Evolutionary conservation across 148 eudicot species (phyloP), one percentile per base, ranked within the genome.

Genomic region (Suaeda aralocaspica): DNA sequence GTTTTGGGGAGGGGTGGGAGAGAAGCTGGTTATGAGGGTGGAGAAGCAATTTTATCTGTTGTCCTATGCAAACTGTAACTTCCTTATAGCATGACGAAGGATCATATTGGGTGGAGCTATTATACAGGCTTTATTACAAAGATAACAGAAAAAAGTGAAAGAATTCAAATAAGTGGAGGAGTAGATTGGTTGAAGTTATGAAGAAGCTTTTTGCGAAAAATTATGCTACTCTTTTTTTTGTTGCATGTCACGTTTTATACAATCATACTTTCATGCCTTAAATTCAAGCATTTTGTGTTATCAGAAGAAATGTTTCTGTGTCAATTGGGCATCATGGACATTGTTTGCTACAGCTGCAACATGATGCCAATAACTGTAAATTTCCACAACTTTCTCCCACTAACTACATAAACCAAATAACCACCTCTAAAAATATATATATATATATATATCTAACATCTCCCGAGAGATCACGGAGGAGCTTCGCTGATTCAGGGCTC

Each of bases 391-490:
- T 36, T n/a, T n/a, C n/a, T n/a, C n/a, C n/a, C n/a, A n/a, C n/a
- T n/a, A n/a, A n/a, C n/a, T n/a, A n/a, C n/a, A n/a, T n/a, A n/a
- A n/a, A n/a, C n/a, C n/a, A n/a, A n/a, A n/a, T n/a, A n/a, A n/a
- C n/a, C n/a, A n/a, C n/a, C n/a, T n/a, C n/a, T n/a, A n/a, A n/a
- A n/a, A n/a, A n/a, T n/a, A n/a, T n/a, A n/a, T n/a, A n/a, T n/a
- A n/a, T n/a, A n/a, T n/a, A n/a, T n/a, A n/a, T n/a, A n/a, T n/a
- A n/a, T n/a, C n/a, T 84, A 55, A 77, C 86, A 70, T 91, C 96
- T 66, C 97, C 99, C 29, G 74, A 65, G 28, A 94, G 97, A 80
- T 83, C 91, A 9, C 83, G 71, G 70, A 83, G 78, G 9, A 81
- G 71, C 18, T 41, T 68, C 34, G 19, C 68, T 66, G 48, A 69